Conservation (phyloP, 768 basidiomycete species). For the Candolleomyces aberdarensis region DNA sequence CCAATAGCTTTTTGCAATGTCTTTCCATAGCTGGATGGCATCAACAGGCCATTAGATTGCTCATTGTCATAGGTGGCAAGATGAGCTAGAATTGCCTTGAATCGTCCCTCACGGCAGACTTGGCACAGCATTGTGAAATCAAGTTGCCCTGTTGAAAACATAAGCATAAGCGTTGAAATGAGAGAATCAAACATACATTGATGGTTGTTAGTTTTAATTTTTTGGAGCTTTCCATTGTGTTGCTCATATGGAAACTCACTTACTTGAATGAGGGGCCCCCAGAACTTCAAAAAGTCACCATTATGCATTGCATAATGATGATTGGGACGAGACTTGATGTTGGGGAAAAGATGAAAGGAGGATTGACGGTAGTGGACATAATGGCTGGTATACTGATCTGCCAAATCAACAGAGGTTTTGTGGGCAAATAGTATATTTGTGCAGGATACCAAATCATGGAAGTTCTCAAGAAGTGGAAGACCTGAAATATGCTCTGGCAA, state of each 20-base stretch:
- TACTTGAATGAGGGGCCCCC: neutral
- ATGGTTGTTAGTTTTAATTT: conserved; percentile 5
- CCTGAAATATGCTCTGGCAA: neutral
- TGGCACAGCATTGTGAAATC: neutral
- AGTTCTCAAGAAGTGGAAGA: conserved; percentile 16
- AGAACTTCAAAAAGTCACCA: neutral
- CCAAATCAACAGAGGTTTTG: conserved; percentile 2
- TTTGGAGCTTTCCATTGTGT: conserved; percentile 3
- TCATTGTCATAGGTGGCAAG: neutral
- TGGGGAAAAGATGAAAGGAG: conserved; percentile 14
- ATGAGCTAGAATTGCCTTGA: neutral
- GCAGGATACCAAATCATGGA: conserved; percentile 16
- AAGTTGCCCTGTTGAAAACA: neutral
- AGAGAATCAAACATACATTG: neutral
- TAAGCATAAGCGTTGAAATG: neutral
- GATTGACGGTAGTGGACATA: conserved; percentile 19
- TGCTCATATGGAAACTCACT: conserved; percentile 1
- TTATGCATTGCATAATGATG: conserved; percentile 24
- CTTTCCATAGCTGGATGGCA: neutral
- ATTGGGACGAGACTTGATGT: conserved; percentile 16
- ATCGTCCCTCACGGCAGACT: neutral
- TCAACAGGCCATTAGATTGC: neutral
- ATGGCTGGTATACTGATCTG: conserved; percentile 13
- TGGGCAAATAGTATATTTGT: conserved; percentile 20
- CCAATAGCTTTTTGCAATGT: neutral